These are phyloP conservation scores for Lithohypha guttulata DNA, from an alignment of 2,329 filamentous ascomycete genomes.

Conservation along the genomic window DNA sequence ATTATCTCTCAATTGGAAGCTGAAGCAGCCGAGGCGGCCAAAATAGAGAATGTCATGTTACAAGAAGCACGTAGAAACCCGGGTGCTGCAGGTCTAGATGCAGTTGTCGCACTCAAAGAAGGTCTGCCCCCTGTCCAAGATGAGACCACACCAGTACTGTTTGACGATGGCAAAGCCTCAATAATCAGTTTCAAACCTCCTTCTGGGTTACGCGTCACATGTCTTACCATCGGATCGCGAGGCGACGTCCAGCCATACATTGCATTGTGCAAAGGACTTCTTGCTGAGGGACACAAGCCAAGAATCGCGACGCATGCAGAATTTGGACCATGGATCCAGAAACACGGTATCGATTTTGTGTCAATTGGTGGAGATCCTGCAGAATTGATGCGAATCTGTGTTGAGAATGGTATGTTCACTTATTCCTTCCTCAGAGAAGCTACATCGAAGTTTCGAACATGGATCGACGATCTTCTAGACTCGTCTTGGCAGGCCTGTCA, in stretches of 20 bases:
- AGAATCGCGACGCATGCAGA: constrained; percentile 87
- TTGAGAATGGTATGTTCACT: constrained; percentile 96
- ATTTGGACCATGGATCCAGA: constrained; percentile 78
- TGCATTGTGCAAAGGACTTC: constrained; percentile 78
- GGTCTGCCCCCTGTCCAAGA: constrained; percentile 11
- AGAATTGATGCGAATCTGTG: constrained; percentile 90
- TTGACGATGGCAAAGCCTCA: constrained; percentile 80
- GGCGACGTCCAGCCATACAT: constrained; percentile 98
- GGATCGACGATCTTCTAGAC: constrained; percentile 78
- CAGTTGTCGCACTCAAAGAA: constrained; percentile 22
- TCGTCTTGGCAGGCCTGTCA: constrained; percentile 78
- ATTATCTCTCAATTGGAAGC: constrained; percentile 57
- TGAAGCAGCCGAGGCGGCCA: constrained; percentile 61
- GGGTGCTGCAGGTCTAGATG: constrained; percentile 20
- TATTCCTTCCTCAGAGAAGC: constrained; percentile 82
- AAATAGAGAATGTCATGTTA: constrained; percentile 64
- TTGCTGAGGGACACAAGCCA: constrained; percentile 75
- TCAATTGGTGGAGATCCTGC: constrained; percentile 82
- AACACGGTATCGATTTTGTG: constrained; percentile 88
- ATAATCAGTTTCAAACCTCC: constrained; percentile 84
- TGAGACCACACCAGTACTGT: constrained; percentile 62
- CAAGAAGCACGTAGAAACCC: constrained; percentile 56
- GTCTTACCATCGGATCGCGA: constrained; percentile 87
- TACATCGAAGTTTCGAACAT: constrained; percentile 77
- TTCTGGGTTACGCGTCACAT: constrained; percentile 71